These are phyloP conservation scores for Byssoonygena ceratinophila DNA, from an alignment of 2,329 filamentous ascomycete species.

Conservation along the genomic window DNA sequence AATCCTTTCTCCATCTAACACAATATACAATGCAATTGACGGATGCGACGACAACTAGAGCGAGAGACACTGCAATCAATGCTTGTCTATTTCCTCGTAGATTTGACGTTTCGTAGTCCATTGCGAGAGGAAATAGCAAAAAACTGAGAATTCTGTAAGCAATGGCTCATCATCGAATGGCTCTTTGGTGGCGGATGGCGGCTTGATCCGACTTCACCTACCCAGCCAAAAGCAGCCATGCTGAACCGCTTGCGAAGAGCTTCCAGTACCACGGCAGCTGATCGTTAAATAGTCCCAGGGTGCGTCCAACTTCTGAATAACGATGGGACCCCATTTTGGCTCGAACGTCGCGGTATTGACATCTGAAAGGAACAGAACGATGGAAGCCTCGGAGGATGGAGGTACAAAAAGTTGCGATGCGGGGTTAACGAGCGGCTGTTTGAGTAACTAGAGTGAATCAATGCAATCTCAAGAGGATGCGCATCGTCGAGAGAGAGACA, in stretches of 20 bases:
- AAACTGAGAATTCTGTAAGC: slow-evolving; percentile 19
- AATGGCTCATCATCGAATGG: not conserved
- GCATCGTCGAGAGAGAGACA: not conserved
- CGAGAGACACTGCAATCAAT: slow-evolving; percentile 21
- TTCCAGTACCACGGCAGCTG: slow-evolving; percentile 21
- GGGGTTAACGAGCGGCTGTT: slow-evolving; percentile 9
- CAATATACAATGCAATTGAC: slow-evolving; percentile 20
- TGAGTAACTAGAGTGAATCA: not conserved
- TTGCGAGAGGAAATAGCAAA: slow-evolving; percentile 25
- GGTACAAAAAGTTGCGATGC: slow-evolving; percentile 4
- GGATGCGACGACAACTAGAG: slow-evolving; percentile 24
- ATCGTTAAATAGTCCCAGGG: slow-evolving; percentile 14
- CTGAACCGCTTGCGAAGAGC: slow-evolving; percentile 21
- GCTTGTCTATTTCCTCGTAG: slow-evolving; percentile 20
- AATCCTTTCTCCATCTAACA: slow-evolving; percentile 18
- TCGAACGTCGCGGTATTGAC: slow-evolving; percentile 13
- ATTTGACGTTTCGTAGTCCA: slow-evolving; percentile 18
- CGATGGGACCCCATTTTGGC: slow-evolving; percentile 14
- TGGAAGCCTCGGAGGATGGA: not conserved
- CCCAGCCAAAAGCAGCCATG: slow-evolving; percentile 25
- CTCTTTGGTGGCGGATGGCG: not conserved
- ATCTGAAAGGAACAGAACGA: not conserved
- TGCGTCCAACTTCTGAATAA: slow-evolving; percentile 15
- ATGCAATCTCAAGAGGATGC: not conserved
- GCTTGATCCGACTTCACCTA: slow-evolving; percentile 15